These are phyloP conservation scores for Tetrastigma voinierianum DNA, from an alignment of 164 flowering plant species.

Conservation along the genomic window DNA sequence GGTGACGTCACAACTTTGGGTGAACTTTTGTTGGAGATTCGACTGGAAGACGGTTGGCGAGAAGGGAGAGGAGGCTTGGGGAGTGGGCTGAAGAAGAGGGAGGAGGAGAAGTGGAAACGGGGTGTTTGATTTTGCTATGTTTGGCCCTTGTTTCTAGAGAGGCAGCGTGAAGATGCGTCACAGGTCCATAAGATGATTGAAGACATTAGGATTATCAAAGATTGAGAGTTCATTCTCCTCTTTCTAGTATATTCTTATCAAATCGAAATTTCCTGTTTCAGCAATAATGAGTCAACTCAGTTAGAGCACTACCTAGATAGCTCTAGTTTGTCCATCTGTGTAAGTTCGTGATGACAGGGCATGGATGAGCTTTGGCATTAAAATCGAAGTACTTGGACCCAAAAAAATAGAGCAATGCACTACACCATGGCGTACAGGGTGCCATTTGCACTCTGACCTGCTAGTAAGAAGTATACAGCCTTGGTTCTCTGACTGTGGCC, in stretches of 20 bases:
- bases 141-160: constrained; percentile 26
- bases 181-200: constrained; percentile 50
- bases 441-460: too few species aligned
- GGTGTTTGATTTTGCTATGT: constrained; percentile 60
- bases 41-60: constrained; percentile 33
- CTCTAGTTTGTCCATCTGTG: too few species aligned
- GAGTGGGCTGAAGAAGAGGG: constrained; percentile 47
- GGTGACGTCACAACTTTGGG: constrained; percentile 47
- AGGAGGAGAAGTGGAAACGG: constrained; percentile 39
- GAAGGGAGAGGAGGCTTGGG: constrained; percentile 28
- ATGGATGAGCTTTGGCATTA: too few species aligned
- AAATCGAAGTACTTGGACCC: too few species aligned
- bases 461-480: too few species aligned
- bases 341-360: too few species aligned
- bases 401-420: too few species aligned
- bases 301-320: too few species aligned
- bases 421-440: too few species aligned
- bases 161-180: constrained; percentile 48
- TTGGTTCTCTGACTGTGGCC: too few species aligned
- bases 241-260: constrained; percentile 22
- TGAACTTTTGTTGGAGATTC: constrained; percentile 45
- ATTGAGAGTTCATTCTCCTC: constrained; percentile 3
- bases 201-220: constrained; percentile 26
- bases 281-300: too few species aligned
- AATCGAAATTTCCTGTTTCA: too few species aligned